These are phyloP conservation scores for Cichorium intybus DNA, from an alignment of 140 eudicot species.

Conservation along the genomic window DNA sequence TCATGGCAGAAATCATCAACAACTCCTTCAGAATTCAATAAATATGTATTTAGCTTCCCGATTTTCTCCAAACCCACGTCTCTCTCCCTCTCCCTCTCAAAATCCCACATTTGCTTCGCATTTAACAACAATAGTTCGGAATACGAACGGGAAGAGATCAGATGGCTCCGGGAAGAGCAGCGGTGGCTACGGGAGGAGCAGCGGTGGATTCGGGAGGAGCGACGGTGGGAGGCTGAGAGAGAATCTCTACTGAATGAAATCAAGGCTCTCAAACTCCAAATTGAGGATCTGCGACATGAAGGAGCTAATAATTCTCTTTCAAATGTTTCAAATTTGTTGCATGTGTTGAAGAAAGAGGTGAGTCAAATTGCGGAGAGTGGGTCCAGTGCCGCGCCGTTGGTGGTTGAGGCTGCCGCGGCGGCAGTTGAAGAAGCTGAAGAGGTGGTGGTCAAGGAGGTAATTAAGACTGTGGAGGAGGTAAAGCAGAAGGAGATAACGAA, in stretches of 20 bases:
- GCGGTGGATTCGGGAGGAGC: constrained; percentile 78
- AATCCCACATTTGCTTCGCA: constrained; percentile 54
- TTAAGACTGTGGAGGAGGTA: constrained; percentile 36
- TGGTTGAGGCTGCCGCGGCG: constrained; percentile 39
- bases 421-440: constrained; percentile 33
- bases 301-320: constrained; percentile 26
- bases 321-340: constrained; percentile 44
- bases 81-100: constrained; percentile 24
- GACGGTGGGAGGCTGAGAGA: constrained; percentile 69
- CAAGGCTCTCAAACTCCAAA: constrained; percentile 30
- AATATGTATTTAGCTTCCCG: background rate
- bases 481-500: constrained; percentile 28
- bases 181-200: constrained; percentile 94
- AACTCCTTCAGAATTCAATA: background rate
- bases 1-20: constrained; percentile 15
- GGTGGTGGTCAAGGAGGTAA: constrained; percentile 58
- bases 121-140: constrained; percentile 27
- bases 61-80: constrained; percentile 12
- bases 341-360: constrained; percentile 58
- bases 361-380: constrained; percentile 55
- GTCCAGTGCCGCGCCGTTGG: constrained; percentile 53
- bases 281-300: constrained; percentile 43
- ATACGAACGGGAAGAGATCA: constrained; percentile 49
- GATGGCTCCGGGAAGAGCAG: constrained; percentile 89
- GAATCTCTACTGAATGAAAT: constrained; percentile 52